A percentile compares a stretch with the other conserved stretches of the same genome.
These are phyloP conservation scores for Podochytrium sp. DNA, from an alignment of 192 early-diverging fungal species.

Conservation along the genomic window DNA sequence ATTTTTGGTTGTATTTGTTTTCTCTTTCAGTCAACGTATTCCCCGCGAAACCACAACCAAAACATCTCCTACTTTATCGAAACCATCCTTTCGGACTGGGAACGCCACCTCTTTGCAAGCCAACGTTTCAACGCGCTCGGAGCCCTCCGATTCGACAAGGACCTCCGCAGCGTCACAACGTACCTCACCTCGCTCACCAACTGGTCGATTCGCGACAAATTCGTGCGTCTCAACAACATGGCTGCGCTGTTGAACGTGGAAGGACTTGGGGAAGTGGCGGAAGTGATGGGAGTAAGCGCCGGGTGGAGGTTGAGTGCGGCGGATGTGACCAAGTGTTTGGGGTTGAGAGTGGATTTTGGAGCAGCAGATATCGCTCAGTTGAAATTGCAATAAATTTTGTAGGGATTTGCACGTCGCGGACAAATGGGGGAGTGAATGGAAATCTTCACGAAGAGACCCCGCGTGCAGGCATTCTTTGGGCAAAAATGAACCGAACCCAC, in stretches of 20 bases:
- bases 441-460: background rate
- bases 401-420: background rate
- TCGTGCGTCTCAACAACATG: constrained; percentile 84
- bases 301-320: constrained; percentile 73
- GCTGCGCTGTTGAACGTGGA: constrained; percentile 83
- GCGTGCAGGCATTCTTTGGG: background rate
- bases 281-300: constrained; percentile 69
- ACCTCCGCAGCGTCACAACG: constrained; percentile 72
- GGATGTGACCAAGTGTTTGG: constrained; percentile 70
- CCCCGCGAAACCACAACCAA: constrained; percentile 65
- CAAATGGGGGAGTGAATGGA: background rate
- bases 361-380: constrained; percentile 59
- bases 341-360: constrained; percentile 68
- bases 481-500: background rate
- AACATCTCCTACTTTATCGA: constrained; percentile 69
- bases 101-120: constrained; percentile 75
- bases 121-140: constrained; percentile 94
- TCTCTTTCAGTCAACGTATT: constrained; percentile 10
- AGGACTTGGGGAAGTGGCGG: constrained; percentile 69
- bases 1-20: constrained; percentile 1
- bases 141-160: constrained; percentile 90
- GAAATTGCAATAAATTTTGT: constrained; percentile 8
- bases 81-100: constrained; percentile 80
- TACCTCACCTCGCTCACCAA: constrained; percentile 48
- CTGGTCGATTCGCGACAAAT: constrained; percentile 71